Percentiles rank a stretch among this genome's conserved stretches.
These are phyloP conservation scores for Tetrapisispora iriomotensis DNA, from an alignment of 805 yeast genomes.

Conservation along the genomic window DNA sequence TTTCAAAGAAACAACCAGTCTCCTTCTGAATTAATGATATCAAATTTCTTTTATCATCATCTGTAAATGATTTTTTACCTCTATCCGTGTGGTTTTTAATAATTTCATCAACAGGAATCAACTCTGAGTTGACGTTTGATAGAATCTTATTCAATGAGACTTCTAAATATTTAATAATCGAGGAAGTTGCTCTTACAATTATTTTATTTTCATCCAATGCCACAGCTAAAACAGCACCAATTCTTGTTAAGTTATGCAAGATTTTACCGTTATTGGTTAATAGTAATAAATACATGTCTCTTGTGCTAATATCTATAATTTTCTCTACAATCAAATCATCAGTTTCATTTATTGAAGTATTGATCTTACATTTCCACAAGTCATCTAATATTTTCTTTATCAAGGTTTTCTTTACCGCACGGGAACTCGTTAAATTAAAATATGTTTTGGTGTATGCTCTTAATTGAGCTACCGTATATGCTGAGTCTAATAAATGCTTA, in stretches of 20 bases:
- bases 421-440: constrained; percentile 7
- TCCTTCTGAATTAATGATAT: constrained; percentile 17
- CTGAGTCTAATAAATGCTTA: constrained; percentile 12
- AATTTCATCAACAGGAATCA: constrained; percentile 7
- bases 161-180: constrained; percentile 23
- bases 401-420: constrained; percentile 9
- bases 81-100: constrained; percentile 11
- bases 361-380: constrained; percentile 15
- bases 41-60: constrained; percentile 7
- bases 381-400: constrained; percentile 11
- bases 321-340: constrained; percentile 19
- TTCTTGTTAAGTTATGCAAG: constrained; percentile 22
- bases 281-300: constrained; percentile 21
- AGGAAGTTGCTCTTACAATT: constrained; percentile 17
- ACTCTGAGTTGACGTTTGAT: constrained; percentile 17
- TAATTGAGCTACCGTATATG: constrained; percentile 23
- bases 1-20: constrained; percentile 16
- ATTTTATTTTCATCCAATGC: constrained; percentile 21
- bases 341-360: constrained; percentile 11
- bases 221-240: constrained; percentile 24
- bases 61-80: constrained; percentile 2
- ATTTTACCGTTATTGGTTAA: constrained; percentile 28
- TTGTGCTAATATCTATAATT: constrained; percentile 15
- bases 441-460: constrained; percentile 13
- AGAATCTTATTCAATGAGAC: constrained; percentile 23